These are phyloP conservation scores for Leptographium flavum DNA, from an alignment of 2,329 filamentous ascomycete genomes.

Conservation along the genomic window DNA sequence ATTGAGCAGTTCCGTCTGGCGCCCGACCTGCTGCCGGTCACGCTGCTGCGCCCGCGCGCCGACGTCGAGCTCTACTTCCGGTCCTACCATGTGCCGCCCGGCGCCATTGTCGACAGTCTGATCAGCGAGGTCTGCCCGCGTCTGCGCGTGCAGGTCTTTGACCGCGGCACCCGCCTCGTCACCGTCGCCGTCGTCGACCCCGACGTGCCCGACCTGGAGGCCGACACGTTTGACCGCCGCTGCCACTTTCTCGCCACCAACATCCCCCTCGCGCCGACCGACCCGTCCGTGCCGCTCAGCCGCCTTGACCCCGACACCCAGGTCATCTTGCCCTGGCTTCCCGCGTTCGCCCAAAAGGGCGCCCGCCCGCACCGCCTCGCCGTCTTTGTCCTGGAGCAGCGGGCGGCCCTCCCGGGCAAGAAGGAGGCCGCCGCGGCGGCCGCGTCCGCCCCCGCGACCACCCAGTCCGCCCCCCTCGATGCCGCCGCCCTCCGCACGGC, in stretches of 20 bases:
- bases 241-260: slow-evolving; percentile 77
- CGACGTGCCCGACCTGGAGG: slow-evolving; percentile 70
- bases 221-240: slow-evolving; percentile 62
- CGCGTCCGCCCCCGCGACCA: neutral
- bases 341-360: slow-evolving; percentile 79
- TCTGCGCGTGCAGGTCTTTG: slow-evolving; percentile 74
- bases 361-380: slow-evolving; percentile 80
- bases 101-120: slow-evolving; percentile 61
- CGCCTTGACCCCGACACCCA: slow-evolving; percentile 45
- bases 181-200: slow-evolving; percentile 77
- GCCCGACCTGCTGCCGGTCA: slow-evolving; percentile 63
- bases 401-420: slow-evolving; percentile 27
- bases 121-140: slow-evolving; percentile 61
- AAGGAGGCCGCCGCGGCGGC: neutral
- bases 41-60: slow-evolving; percentile 56
- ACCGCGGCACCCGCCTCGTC: slow-evolving; percentile 66
- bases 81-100: slow-evolving; percentile 54
- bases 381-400: slow-evolving; percentile 71
- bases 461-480: slow-evolving; percentile 32
- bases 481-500: slow-evolving; percentile 33
- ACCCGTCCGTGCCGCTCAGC: slow-evolving; percentile 49
- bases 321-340: slow-evolving; percentile 66
- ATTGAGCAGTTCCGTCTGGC: slow-evolving; percentile 76
- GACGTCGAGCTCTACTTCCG: slow-evolving; percentile 76
- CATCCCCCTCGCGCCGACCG: slow-evolving; percentile 36